Base-by-base conservation (phyloP, 305 asterid genomes). In the Fraxinus sp. region DNA sequence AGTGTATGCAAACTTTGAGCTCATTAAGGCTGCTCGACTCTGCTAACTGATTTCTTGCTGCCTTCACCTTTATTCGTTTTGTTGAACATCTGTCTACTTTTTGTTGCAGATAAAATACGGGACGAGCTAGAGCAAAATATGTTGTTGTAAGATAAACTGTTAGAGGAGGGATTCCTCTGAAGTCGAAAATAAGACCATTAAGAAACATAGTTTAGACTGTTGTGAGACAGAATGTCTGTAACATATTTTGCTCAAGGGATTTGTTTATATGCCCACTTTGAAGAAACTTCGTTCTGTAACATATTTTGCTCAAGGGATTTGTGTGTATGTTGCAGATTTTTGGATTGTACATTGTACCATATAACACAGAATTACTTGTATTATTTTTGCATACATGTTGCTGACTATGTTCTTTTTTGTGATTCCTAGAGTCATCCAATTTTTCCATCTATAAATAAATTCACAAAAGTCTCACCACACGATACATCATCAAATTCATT, bases 331-430 rank as follows among this genome's bases (percentile, higher is more conserved):
- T 28, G 37, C 41, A 33, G 52, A 9, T 64, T 35, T 30, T 73
- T 28, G 80, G 77, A 74, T 73, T 87, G 81, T 85, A 86, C 49
- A 72, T 77, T 75, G 81, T 81, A 43, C 75, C 84, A 79, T 24
- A 71, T 59, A 33, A 79, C 77, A 73, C 16, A n/a, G 9, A 18
- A 73, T 73, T 73, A 35, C 77, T 73, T 18, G 26, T 35, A n/a
- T 73, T 73, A 35, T 35, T 35, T 73, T 73, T 73, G n/a, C 77
- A 3, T n/a, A n/a, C 3, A 35, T 18, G 52, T 73, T 20, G 52
- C 1, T 73, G 16, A 20, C 30, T 7, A 33, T 73, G 30, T 73
- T 16, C 46, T n/a, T 62, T 57, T 57, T 28, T 62, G 71, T 62
- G 71, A 62, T 62, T 22, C 71, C 32, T 22, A 8, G 71, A 8